phyloP scores from a whole-genome alignment of 129 eudicot species.

The Smallanthus sonchifolius region DNA sequence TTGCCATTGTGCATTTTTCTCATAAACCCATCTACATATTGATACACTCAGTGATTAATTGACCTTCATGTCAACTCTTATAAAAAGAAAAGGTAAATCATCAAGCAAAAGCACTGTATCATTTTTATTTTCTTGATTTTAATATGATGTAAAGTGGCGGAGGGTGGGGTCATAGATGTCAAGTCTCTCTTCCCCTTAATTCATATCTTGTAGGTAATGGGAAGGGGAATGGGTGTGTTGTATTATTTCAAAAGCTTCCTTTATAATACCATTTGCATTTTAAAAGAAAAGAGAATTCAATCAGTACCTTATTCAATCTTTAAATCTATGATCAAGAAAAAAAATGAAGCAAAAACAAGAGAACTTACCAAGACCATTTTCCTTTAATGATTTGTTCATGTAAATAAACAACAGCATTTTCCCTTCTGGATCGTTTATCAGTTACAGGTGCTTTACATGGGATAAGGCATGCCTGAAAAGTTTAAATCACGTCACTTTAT shows the following conservation, averaged over 20 bases:
- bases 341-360: slow-evolving; percentile 3
- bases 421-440: slow-evolving; percentile 71
- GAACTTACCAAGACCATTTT: slow-evolving; percentile 80
- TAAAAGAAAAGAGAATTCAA: background rate
- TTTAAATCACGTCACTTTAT: slow-evolving; percentile 1
- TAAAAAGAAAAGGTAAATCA: background rate
- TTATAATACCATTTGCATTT: background rate
- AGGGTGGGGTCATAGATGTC: background rate
- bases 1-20: slow-evolving; percentile 10
- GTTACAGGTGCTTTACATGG: slow-evolving; percentile 38
- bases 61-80: background rate
- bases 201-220: background rate
- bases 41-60: background rate
- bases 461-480: slow-evolving; percentile 61
- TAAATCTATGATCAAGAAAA: background rate
- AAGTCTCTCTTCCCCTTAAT: background rate
- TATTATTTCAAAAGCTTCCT: background rate
- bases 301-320: background rate
- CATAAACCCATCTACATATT: background rate
- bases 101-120: background rate
- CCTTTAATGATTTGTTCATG: slow-evolving; percentile 67
- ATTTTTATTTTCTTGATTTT: background rate
- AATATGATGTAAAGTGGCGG: background rate
- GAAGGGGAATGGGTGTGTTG: background rate
- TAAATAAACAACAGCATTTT: slow-evolving; percentile 49